Evolutionary conservation across 2,329 filamentous ascomycete genomes (phyloP).

Genomic region (Mycosphaerella sp.): DNA sequence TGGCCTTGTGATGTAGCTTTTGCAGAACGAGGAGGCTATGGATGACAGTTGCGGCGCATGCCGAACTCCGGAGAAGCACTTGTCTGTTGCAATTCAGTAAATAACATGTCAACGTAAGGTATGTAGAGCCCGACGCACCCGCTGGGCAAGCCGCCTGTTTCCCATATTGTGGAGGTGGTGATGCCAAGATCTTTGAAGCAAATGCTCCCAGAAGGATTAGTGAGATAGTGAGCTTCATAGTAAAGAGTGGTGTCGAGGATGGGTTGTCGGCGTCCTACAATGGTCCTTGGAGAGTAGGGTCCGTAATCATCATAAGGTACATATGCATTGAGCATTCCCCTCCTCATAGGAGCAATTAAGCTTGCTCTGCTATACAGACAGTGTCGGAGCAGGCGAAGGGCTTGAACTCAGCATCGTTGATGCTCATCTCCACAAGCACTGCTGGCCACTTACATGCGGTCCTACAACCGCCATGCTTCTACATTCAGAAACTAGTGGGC

Average conservation of each 20-base stretch:
- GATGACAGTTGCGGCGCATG: neutral
- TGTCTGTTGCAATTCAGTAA: neutral
- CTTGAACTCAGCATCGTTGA: neutral
- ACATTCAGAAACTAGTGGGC: neutral
- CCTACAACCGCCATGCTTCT: neutral
- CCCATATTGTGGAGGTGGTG: neutral
- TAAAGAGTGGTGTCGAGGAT: neutral
- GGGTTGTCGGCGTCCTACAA: neutral
- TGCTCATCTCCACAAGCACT: neutral
- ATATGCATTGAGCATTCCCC: neutral
- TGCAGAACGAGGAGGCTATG: slow-evolving; percentile 7
- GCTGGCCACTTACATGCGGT: neutral
- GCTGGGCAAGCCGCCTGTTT: slow-evolving; percentile 1
- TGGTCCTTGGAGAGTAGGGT: neutral
- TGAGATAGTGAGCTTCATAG: neutral
- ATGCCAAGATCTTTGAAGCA: neutral
- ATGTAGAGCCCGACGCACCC: neutral
- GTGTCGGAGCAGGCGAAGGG: neutral
- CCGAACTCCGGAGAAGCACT: slow-evolving; percentile 8
- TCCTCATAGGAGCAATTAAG: neutral
- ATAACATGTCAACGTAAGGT: neutral
- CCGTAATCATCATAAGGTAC: neutral
- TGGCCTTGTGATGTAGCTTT: slow-evolving; percentile 8
- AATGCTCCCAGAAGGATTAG: neutral
- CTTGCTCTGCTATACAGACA: neutral